These are phyloP conservation scores for Septoria petroselini DNA, from an alignment of 2,329 filamentous ascomycete genomes.

Conservation along the genomic window DNA sequence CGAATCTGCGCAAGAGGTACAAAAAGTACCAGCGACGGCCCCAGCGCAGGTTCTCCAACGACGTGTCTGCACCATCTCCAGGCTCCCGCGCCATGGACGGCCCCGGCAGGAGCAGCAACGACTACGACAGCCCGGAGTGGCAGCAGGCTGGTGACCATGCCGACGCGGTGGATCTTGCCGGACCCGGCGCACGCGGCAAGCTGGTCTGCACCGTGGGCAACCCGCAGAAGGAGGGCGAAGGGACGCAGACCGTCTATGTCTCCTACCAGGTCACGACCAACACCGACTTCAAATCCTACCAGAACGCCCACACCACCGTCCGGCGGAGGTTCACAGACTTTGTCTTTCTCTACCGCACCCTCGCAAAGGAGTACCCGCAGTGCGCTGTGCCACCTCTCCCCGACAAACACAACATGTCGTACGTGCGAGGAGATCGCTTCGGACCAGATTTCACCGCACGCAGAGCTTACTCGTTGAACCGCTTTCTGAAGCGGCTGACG, in stretches of 20 bases:
- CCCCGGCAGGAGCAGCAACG: constrained; percentile 49
- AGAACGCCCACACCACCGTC: constrained; percentile 72
- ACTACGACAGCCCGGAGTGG: constrained; percentile 82
- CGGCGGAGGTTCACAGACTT: constrained; percentile 97
- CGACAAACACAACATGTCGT: constrained; percentile 99
- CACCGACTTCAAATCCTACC: constrained; percentile 91
- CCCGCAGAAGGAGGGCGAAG: constrained; percentile 92
- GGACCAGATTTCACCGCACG: constrained; percentile 86
- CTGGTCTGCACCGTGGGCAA: constrained; percentile 80
- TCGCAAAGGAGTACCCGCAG: constrained; percentile 82
- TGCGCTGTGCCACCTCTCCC: constrained; percentile 91
- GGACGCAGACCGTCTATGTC: constrained; percentile 93
- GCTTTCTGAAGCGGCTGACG: constrained; percentile 81
- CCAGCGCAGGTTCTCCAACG: constrained; percentile 4
- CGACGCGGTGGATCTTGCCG: constrained; percentile 58
- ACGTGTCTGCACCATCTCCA: constrained; percentile 12
- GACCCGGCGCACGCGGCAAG: constrained; percentile 65
- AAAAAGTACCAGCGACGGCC: constrained; percentile 4
- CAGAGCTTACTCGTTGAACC: constrained; percentile 83
- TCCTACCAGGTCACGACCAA: constrained; percentile 92
- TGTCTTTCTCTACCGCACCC: constrained; percentile 88
- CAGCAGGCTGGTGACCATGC: constrained; percentile 51
- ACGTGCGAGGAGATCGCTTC: constrained; percentile 94
- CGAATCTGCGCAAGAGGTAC: constrained; percentile 10
- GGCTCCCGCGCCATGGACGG: constrained; percentile 30